Base-by-base conservation (phyloP, 2,329 filamentous ascomycete genomes). In the Pseudopyrenochaeta lycopersici region DNA sequence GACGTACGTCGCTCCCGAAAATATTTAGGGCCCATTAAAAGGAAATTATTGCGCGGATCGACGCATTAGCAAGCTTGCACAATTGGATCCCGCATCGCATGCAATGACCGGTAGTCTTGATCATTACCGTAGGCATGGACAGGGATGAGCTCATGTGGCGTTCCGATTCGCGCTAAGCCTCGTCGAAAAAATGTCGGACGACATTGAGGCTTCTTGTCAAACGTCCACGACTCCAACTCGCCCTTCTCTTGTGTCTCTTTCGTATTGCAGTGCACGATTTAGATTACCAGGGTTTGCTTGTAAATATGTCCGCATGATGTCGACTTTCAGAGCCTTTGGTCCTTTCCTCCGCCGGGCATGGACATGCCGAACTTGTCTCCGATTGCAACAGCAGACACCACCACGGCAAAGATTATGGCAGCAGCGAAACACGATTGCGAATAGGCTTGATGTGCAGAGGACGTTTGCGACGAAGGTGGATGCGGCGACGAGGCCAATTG, bases 331-430 rank as follows among this genome's bases (percentile, higher is more conserved):
- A 33, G 45, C 64, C 36, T 52, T 72, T 18, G 62, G 65, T 48
- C 64, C 67, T 21, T 51, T 71, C 30, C 54, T 73, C 21, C 62
- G 65, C 32, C 69, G 69, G 46, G 46, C 70, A 10, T 77, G 73
- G 74, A 76, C 67, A 12, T 76, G 74, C 57, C 64, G 70, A 43
- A 63, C 69, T 14, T 76, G 74, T 60, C 60, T 72, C 30, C 70
- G 62, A 30, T 58, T 54, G 33, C 62, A 63, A 18, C 64, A 58
- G 41, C 63, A 62, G 29, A 50, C 49, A 39, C 53, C 31, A 66
- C 66, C 52, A 50, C 68, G 29, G 62, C 66, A 21, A 59, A 59
- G 42, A 29, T 45, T 31, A 49, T 45, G 17, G n/a, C 41, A 30
- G 33, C 46, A 23, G 30, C 47, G 32, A 31, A 52, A 39, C 45